Percentiles rank a stretch among this genome's conserved stretches.
These are phyloP conservation scores for Pythium insidiosum DNA, from an alignment of 352 stramenopile species.

Conservation along the genomic window DNA sequence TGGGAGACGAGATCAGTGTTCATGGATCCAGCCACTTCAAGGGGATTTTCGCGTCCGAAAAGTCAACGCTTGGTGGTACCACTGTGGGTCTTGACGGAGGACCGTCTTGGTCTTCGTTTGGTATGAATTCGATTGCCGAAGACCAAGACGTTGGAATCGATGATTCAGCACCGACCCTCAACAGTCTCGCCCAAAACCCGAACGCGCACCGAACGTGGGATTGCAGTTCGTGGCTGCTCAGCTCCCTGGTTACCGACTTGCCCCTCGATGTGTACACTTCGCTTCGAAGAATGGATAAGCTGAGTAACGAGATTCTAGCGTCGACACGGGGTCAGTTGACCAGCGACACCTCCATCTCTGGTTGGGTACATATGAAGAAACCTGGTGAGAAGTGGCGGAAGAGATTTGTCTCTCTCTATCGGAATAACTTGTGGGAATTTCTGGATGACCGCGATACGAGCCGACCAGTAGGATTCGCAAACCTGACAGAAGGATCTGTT, in stretches of 20 bases:
- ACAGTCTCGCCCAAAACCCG: constrained; percentile 15
- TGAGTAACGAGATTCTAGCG: too few relatives aligned
- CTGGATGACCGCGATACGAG: constrained; percentile 50
- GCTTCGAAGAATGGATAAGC: constrained; percentile 26
- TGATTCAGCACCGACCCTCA: constrained; percentile 42
- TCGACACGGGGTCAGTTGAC: constrained; percentile 11
- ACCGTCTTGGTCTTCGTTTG: constrained; percentile 38
- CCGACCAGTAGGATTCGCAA: constrained; percentile 62
- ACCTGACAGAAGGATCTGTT: constrained; percentile 62
- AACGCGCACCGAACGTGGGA: constrained; percentile 39
- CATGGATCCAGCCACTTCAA: constrained; percentile 53
- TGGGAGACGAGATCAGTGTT: constrained; percentile 83
- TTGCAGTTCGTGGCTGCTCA: constrained; percentile 51
- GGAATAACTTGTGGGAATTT: constrained; percentile 75
- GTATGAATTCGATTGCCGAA: constrained; percentile 68
- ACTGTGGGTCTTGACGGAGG: too few relatives aligned
- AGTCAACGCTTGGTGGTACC: too few relatives aligned
- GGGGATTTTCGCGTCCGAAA: constrained; percentile 18
- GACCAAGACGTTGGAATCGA: constrained; percentile 23
- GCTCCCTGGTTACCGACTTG: constrained; percentile 53
- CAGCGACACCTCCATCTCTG: constrained; percentile 13
- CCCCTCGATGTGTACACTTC: constrained; percentile 51
- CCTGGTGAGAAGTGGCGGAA: constrained; percentile 58
- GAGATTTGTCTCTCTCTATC: constrained; percentile 56
- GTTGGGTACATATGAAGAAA: constrained; percentile 59